Evolutionary conservation across 345 rosid genomes (phyloP).

Genomic region (Hibiscus syriacus): DNA sequence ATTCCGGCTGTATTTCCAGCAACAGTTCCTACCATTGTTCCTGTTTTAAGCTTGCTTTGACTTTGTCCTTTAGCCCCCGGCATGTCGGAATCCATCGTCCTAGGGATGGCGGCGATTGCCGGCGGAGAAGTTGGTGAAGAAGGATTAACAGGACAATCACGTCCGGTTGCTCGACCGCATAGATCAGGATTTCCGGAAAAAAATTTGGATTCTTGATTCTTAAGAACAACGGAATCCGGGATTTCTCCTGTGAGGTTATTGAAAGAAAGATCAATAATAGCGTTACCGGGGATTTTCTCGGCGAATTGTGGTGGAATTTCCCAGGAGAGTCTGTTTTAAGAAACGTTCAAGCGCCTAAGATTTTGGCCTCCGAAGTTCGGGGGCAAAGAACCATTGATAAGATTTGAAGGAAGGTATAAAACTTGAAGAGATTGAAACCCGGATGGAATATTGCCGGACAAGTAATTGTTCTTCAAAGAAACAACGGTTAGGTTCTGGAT

Average conservation of each 20-base stretch:
- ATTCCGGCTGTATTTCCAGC: conserved; percentile 39
- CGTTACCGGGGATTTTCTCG: conserved; percentile 45
- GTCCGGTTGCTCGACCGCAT: conserved; percentile 43
- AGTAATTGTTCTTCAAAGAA: conserved; percentile 51
- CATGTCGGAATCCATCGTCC: conserved; percentile 16
- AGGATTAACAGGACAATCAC: conserved; percentile 46
- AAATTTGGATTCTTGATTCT: conserved; percentile 34
- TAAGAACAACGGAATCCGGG: conserved; percentile 40
- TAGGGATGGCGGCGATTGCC: conserved; percentile 51
- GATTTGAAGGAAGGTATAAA: conserved; percentile 77
- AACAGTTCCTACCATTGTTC: conserved; percentile 30
- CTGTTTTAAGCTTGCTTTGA: conserved; percentile 23
- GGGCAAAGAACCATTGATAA: conserved; percentile 68
- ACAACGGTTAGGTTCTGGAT: conserved; percentile 40
- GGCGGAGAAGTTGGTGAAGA: conserved; percentile 60
- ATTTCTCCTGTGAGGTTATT: conserved; percentile 69
- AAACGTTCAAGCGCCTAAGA: conserved; percentile 52
- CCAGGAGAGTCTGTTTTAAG: conserved; percentile 63
- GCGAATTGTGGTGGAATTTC: conserved; percentile 51
- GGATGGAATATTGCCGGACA: conserved; percentile 50
- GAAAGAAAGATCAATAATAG: conserved; percentile 70
- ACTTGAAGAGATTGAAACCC: conserved; percentile 40
- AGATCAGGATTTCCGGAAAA: conserved; percentile 62
- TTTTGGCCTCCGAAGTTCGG: conserved; percentile 52
- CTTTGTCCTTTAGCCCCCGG: conserved; percentile 3